Conservation (phyloP, 805 yeast genomes). For the Sugiyamaella boreocaroliniensis region DNA sequence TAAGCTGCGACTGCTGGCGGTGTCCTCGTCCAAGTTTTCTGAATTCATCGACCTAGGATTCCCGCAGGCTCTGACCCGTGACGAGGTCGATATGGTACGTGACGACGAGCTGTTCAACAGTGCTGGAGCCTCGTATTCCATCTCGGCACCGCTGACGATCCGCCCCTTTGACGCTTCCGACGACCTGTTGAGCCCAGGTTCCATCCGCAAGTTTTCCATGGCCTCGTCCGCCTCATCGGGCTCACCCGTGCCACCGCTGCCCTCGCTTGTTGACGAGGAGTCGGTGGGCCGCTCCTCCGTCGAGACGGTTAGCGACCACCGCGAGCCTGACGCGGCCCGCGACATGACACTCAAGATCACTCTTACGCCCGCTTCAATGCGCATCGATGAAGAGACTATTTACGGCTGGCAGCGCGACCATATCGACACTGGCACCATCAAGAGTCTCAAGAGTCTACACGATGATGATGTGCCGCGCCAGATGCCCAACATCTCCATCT, state of each 20-base stretch:
- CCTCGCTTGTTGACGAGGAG: neutral
- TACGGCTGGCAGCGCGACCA: constrained; percentile 27
- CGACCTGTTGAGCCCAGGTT: neutral
- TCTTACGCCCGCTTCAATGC: constrained; percentile 23
- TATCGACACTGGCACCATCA: constrained; percentile 16
- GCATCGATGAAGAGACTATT: constrained; percentile 23
- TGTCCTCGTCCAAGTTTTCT: constrained; percentile 17
- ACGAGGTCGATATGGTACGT: neutral
- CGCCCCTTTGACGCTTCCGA: neutral
- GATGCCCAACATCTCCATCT: neutral
- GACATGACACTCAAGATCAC: constrained; percentile 25
- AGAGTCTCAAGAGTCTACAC: constrained; percentile 2
- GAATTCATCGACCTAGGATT: constrained; percentile 25
- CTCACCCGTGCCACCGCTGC: neutral
- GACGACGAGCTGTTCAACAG: neutral
- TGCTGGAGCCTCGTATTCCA: neutral
- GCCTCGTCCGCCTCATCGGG: neutral
- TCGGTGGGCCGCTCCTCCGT: neutral
- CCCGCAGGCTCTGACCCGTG: constrained; percentile 12
- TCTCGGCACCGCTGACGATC: neutral
- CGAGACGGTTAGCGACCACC: neutral
- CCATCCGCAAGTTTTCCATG: neutral
- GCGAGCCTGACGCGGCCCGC: constrained; percentile 3
- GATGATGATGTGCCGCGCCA: neutral
- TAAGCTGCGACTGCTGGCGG: constrained; percentile 15